Base-by-base conservation (phyloP, 2,329 filamentous ascomycete species). In the Sclerotinia glacialis region DNA sequence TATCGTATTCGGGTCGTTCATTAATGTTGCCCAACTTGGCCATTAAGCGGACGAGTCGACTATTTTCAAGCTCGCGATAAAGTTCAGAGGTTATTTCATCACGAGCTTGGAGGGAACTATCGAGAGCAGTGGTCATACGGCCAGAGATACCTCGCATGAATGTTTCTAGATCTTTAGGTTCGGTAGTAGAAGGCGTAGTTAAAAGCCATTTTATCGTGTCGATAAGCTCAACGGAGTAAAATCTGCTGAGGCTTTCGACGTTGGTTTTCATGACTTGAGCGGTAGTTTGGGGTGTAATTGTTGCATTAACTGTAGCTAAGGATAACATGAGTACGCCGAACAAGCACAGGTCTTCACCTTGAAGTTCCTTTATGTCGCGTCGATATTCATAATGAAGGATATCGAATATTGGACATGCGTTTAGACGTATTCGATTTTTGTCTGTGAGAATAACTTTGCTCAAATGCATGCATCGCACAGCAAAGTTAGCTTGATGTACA, bases 401-500 rank as follows among this genome's bases (percentile, higher is more conserved):
- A 75, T 99, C 95, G 68, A 97, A 82, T 42, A 99, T 89, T 2
- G 89, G 90, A 77, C 94, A 98, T 21, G 90, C 93, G 74, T 91
- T 94, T 52, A 99, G 82, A 42, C 94, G 89, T 69, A 99, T 86
- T 42, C 93, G 89, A 75, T 94, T 95, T 79, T 94, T 97, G 54
- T 92, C 90, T 0, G 94, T 97, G 28, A 98, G 76, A 21, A 99
- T 84, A 67, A 99, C 89, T 77, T 98, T 98, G 78, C 87, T 94
- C 16, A 91, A 84, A 67, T 95, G 92, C 55, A 99, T 87, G 63
- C 94, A 89, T 59, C 93, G 86, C 47, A 93, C 94, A 28, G 95
- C 94, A 50, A 98, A 82, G 26, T 91, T 90, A 65, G 85, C 86
- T 16, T 84, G 83, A 76, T 99, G 95, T 49, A 99, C 94, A 0